Evolutionary conservation across 2,329 filamentous ascomycete genomes (phyloP).

Genomic region (Fusarium torreyae): DNA sequence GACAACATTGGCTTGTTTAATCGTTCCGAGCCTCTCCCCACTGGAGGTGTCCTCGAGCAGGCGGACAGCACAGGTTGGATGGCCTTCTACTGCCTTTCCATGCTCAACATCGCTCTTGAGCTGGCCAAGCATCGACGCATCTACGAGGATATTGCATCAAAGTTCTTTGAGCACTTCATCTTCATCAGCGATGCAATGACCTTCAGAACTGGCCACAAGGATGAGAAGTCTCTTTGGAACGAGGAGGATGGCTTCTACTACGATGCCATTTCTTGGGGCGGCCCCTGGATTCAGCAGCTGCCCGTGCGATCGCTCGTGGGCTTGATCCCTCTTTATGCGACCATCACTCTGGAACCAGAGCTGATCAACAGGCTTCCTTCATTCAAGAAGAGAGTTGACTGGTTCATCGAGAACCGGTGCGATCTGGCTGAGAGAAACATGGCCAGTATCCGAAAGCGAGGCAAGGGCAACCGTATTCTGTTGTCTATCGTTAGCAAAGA

Average conservation of each 20-base stretch:
- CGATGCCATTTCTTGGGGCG: conserved; percentile 96
- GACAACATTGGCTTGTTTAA: conserved; percentile 99
- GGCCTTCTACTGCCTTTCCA: conserved; percentile 96
- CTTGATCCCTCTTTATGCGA: conserved; percentile 93
- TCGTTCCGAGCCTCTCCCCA: conserved; percentile 93
- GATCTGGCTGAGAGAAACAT: conserved; percentile 95
- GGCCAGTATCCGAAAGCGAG: conserved; percentile 90
- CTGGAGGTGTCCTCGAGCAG: conserved; percentile 93
- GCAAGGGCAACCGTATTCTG: conserved; percentile 89
- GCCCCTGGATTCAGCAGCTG: conserved; percentile 92
- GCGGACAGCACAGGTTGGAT: conserved; percentile 99
- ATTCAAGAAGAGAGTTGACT: conserved; percentile 93
- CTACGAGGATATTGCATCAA: conserved; percentile 97
- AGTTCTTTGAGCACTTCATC: conserved; percentile 99
- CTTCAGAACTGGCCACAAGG: conserved; percentile 78
- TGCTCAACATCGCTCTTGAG: conserved; percentile 97
- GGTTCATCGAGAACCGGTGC: conserved; percentile 91
- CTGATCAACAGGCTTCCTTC: conserved; percentile 91
- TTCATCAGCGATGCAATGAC: conserved; percentile 98
- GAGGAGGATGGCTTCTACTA: conserved; percentile 98
- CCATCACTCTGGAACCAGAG: conserved; percentile 92
- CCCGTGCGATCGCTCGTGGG: conserved; percentile 94
- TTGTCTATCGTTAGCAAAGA: conserved; percentile 94
- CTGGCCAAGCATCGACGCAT: conserved; percentile 94
- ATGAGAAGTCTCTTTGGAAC: conserved; percentile 92